These are phyloP conservation scores for Phytophthora fragariae DNA, from an alignment of 352 stramenopile genomes.

Conservation along the genomic window DNA sequence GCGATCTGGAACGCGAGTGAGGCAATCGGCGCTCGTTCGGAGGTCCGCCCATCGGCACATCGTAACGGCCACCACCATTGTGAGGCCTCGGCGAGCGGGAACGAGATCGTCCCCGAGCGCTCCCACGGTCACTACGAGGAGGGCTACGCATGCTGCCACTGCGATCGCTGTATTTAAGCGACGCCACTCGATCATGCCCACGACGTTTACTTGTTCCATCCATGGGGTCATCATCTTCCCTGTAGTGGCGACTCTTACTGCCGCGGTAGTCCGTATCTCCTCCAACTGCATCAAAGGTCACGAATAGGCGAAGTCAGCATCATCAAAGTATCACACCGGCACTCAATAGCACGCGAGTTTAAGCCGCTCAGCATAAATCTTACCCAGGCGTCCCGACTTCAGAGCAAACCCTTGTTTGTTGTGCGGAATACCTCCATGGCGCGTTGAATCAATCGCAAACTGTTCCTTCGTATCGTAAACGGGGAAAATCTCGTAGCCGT, in stretches of 20 bases:
- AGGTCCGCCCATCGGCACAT: conserved; percentile 12
- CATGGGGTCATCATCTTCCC: conserved; percentile 30
- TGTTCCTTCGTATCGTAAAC: conserved; percentile 80
- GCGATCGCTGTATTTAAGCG: conserved; percentile 37
- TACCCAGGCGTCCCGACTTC: conserved; percentile 65
- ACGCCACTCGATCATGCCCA: conserved; percentile 31
- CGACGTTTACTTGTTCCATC: conserved; percentile 28
- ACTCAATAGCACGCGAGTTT: conserved; percentile 26
- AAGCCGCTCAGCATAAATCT: conserved; percentile 32
- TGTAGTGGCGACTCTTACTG: conserved; percentile 35
- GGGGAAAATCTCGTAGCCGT: conserved; percentile 64
- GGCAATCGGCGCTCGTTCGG: conserved; percentile 24
- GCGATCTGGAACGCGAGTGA: conserved; percentile 46
- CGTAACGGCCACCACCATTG: conserved; percentile 22
- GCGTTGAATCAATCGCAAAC: conserved; percentile 56
- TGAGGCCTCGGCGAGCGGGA: conserved; percentile 38
- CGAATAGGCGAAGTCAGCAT: conserved; percentile 21
- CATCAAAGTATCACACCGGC: conserved; percentile 33
- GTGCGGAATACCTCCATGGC: conserved; percentile 32
- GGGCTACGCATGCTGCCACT: conserved; percentile 29
- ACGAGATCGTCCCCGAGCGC: conserved; percentile 37
- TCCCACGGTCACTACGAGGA: conserved; percentile 36
- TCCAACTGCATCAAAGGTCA: conserved; percentile 39
- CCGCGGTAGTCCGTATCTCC: conserved; percentile 35
- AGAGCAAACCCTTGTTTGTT: conserved; percentile 57